Percentiles rank a stretch among this genome's conserved stretches.
Evolutionary conservation across 2,329 filamentous ascomycete species (phyloP).

Genomic region (Colletotrichum sp.): DNA sequence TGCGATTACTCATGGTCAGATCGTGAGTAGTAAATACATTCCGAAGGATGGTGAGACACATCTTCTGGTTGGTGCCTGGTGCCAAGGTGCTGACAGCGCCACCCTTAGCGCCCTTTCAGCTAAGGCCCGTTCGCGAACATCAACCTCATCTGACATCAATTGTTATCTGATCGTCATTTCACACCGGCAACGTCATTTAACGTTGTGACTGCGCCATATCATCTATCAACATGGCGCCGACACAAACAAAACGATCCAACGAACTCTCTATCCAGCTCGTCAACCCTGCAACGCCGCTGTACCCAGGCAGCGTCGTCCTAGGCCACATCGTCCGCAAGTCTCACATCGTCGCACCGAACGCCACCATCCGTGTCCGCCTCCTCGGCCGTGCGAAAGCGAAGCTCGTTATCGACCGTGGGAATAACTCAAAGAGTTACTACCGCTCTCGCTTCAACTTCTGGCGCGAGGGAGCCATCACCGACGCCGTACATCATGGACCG

Average conservation of each 20-base stretch:
- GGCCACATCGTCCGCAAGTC: conserved; percentile 26
- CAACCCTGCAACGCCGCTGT: neutral
- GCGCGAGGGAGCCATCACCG: conserved; percentile 4
- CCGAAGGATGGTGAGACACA: rapidly evolving
- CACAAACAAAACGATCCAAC: neutral
- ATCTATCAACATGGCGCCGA: neutral
- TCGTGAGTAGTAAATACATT: rapidly evolving
- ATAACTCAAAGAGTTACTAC: conserved; percentile 15
- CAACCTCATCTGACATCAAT: neutral
- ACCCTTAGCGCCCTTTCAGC: neutral
- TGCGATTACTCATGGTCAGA: neutral
- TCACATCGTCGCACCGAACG: conserved; percentile 23
- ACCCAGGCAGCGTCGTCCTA: conserved; percentile 29
- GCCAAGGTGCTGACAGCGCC: neutral
- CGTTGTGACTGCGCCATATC: rapidly evolving
- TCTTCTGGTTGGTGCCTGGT: neutral
- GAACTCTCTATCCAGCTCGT: neutral
- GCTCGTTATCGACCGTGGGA: conserved; percentile 17
- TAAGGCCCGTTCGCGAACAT: neutral
- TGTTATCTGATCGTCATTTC: neutral
- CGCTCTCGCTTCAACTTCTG: conserved; percentile 30
- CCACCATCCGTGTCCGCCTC: conserved; percentile 25
- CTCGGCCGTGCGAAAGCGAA: conserved; percentile 30
- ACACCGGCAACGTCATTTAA: too few species aligned
- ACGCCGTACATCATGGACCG: conserved; percentile 25